Conservation (phyloP, 129 eudicot species). For the Cynara cardunculus region DNA sequence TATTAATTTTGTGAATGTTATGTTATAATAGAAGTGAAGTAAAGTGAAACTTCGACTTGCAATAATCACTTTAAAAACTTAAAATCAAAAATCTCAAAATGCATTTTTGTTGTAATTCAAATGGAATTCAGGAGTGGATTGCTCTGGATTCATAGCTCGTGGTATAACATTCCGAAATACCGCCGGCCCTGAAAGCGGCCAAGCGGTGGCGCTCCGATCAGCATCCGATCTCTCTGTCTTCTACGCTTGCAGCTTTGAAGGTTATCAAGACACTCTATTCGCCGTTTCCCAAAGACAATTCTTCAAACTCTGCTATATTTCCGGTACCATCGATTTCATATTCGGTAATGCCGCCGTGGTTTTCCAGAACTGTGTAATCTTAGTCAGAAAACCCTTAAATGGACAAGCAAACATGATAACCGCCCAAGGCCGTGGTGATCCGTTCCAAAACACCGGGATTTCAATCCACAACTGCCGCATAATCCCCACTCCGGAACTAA, state of each 20-base stretch:
- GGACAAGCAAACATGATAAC: conserved; percentile 74
- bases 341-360: conserved; percentile 84
- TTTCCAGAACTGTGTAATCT: conserved; percentile 61
- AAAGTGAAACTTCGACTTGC: background rate
- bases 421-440: conserved; percentile 82
- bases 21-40: conserved; percentile 7
- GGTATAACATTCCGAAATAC: conserved; percentile 82
- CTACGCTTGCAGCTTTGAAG: conserved; percentile 67
- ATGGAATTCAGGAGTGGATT: conserved; percentile 45
- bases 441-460: conserved; percentile 69
- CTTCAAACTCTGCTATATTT: conserved; percentile 63
- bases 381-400: conserved; percentile 44
- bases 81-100: too few species aligned
- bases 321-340: conserved; percentile 80
- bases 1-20: conserved; percentile 6
- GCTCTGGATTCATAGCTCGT: conserved; percentile 72
- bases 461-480: conserved; percentile 62
- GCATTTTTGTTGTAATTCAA: too few species aligned
- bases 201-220: conserved; percentile 85
- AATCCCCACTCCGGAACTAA: conserved; percentile 47
- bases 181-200: conserved; percentile 62
- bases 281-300: conserved; percentile 78
- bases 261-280: conserved; percentile 79
- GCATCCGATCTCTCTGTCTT: conserved; percentile 76
- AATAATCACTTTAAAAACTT: too few species aligned